Evolutionary conservation across 2,329 filamentous ascomycete genomes (phyloP).

Genomic region (Hirsutella thompsonii): DNA sequence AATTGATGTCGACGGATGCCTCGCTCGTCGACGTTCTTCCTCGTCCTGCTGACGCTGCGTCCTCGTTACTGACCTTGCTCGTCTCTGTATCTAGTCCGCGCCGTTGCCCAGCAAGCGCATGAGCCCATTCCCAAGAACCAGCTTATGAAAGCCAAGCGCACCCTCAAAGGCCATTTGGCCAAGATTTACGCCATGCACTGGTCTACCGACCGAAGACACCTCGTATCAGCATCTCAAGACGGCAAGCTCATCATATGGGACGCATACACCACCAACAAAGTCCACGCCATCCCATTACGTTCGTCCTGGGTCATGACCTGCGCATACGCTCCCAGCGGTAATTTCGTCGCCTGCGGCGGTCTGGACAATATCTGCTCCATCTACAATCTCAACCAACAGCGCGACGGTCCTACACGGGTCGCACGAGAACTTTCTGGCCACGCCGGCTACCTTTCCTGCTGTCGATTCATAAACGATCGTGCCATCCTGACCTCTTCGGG

Average conservation of each 20-base stretch:
- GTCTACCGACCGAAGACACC: slow-evolving; percentile 94
- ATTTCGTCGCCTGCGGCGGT: slow-evolving; percentile 97
- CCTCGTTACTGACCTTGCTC: slow-evolving; percentile 10
- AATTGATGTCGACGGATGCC: slow-evolving; percentile 2
- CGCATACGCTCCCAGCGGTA: slow-evolving; percentile 94
- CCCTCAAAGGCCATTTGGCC: slow-evolving; percentile 91
- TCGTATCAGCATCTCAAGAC: slow-evolving; percentile 96
- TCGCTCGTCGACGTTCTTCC: no score
- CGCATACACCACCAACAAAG: slow-evolving; percentile 98
- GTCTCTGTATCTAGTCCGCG: slow-evolving; percentile 53
- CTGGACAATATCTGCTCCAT: slow-evolving; percentile 99
- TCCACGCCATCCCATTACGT: slow-evolving; percentile 91
- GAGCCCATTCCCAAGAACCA: slow-evolving; percentile 82
- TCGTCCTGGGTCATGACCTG: slow-evolving; percentile 99
- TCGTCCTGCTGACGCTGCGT: not conserved
- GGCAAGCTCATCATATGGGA: slow-evolving; percentile 99
- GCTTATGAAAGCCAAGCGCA: slow-evolving; percentile 94
- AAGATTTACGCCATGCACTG: slow-evolving; percentile 99
- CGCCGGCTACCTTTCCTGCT: slow-evolving; percentile 95
- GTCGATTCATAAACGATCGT: slow-evolving; percentile 96
- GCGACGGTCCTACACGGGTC: slow-evolving; percentile 93
- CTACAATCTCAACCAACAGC: slow-evolving; percentile 89
- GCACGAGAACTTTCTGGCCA: slow-evolving; percentile 93
- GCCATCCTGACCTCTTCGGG: slow-evolving; percentile 96
- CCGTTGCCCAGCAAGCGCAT: slow-evolving; percentile 84